Evolutionary conservation across 2,329 filamentous ascomycete species (phyloP), one percentile per base, ranked within the genome.

Genomic region (Trichoderma sp.): DNA sequence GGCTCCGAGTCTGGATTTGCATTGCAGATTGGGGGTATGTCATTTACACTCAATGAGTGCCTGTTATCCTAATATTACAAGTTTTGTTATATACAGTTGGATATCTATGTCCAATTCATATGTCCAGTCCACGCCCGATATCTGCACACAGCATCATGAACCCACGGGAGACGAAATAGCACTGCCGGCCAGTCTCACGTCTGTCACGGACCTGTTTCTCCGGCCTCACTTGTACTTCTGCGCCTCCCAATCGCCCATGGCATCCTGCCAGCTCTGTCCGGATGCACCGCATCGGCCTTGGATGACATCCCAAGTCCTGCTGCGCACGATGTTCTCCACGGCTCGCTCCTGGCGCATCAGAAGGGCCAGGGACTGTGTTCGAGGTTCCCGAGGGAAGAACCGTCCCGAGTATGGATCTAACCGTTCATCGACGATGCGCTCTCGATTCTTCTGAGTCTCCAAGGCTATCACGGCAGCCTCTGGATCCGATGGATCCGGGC

Each of bases 371-470:
- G 84, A 85, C 78, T 97, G 91, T 0, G 93, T 95, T 68, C 93
- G 83, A 15, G 91, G 83, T 78, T 98, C 93, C 59, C 82, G 80
- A 0, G 91, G 88, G 71, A 94, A 94, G 75, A 92, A 96, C 26
- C 94, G 82, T 7, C 83, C 90, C 10, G 90, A 93, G 74, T 99
- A 99, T 2, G 95, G 95, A 79, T 99, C 95, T 66, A 97, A 76
- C 64, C 95, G 82, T 78, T 98, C 95, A 75, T 98, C 87, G 5
- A 98, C 88, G 0, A 94, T 82, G 60, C 88, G 82, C 72, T 94
- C 89, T 55, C 88, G 83, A 68, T 90, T 87, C 71, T 82, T 86
- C 65, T 88, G 85, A 61, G 87, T 86, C 77, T 96, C 90, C 0
- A 87, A 82, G 71, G 92, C 84, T 63, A 91, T 82, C 19, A 90